A percentile compares a stretch with the other conserved stretches of the same genome.
phyloP scores from a whole-genome alignment of 148 eudicot genomes.

The Camellia sinensis region DNA sequence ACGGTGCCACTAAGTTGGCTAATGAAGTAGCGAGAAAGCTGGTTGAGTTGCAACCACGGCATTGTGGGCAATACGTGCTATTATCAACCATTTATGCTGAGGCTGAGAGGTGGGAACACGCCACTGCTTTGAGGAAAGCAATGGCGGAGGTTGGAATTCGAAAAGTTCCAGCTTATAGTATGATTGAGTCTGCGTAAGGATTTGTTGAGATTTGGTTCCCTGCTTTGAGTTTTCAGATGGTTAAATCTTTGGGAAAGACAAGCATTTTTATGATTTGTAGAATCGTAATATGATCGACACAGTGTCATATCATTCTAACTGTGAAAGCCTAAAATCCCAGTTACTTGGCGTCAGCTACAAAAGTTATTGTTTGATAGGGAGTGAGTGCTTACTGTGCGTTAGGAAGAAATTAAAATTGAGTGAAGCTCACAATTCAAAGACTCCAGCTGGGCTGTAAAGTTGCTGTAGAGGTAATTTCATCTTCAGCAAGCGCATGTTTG shows the following conservation, averaged over 20 bases:
- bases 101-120: conserved; percentile 48
- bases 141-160: conserved; percentile 47
- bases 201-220: background rate
- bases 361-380: background rate
- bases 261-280: background rate
- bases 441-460: background rate
- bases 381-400: background rate
- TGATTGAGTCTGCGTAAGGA: conserved; percentile 19
- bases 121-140: conserved; percentile 49
- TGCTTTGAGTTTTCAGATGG: background rate
- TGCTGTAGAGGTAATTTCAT: background rate
- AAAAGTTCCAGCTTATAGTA: conserved; percentile 49
- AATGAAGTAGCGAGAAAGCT: conserved; percentile 42
- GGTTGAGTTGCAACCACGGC: conserved; percentile 39
- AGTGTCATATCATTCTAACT: background rate
- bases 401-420: background rate
- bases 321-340: background rate
- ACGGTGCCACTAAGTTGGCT: conserved; percentile 49
- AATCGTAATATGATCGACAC: background rate
- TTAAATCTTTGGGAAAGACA: background rate
- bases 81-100: conserved; percentile 53
- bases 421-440: background rate
- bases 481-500: background rate
- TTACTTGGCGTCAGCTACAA: background rate
- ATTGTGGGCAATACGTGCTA: conserved; percentile 48